phyloP scores from a whole-genome alignment of 208 protist species.

The Herpetomonas tarakana region DNA sequence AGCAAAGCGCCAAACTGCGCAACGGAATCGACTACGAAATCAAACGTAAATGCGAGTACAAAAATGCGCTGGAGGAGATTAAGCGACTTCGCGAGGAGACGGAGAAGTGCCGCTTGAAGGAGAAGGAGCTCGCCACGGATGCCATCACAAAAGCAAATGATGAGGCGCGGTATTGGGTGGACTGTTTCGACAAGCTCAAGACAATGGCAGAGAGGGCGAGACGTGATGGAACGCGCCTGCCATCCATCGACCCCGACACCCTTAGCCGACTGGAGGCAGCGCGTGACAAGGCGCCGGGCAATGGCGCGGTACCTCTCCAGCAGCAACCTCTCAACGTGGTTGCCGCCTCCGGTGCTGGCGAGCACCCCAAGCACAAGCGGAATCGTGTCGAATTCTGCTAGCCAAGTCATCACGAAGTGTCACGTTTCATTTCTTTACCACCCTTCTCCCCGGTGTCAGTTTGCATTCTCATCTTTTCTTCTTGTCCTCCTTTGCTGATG shows the following conservation, averaged over 20 bases:
- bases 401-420: not conserved
- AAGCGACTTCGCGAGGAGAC: conserved; percentile 59
- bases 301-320: not conserved
- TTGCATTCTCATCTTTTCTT: conserved; percentile 5
- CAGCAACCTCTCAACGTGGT: no score
- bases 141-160: conserved; percentile 69
- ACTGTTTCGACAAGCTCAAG: conserved; percentile 76
- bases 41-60: conserved; percentile 75
- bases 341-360: not conserved
- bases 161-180: conserved; percentile 73
- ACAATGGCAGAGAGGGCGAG: conserved; percentile 40
- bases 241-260: conserved; percentile 46
- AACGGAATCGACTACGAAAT: conserved; percentile 63
- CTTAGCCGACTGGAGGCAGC: conserved; percentile 46
- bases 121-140: conserved; percentile 48
- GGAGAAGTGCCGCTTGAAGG: conserved; percentile 45
- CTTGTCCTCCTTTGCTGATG: no score
- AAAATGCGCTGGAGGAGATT: conserved; percentile 57
- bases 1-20: conserved; percentile 39
- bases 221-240: conserved; percentile 20
- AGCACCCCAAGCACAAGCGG: conserved; percentile 23
- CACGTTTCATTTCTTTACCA: not conserved
- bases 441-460: not conserved
- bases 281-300: conserved; percentile 1
- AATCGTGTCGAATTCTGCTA: conserved; percentile 11